Percentiles rank a stretch among this genome's conserved stretches.
Conservation (phyloP, 495 filamentous ascomycete genomes). For the Penicillium cataractarum region DNA sequence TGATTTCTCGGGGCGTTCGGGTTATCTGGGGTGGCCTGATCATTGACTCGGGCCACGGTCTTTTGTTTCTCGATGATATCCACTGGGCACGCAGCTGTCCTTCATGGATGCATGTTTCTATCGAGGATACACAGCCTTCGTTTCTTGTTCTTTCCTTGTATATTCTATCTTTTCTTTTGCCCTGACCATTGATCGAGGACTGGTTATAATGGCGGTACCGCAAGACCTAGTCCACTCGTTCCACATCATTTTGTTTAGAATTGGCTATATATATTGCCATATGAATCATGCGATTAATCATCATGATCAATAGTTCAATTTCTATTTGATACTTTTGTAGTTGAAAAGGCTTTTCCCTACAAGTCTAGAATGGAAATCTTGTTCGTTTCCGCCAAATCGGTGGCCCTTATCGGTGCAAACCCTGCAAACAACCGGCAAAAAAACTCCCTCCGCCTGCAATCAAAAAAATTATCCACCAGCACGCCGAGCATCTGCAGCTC, state of each 20-base stretch:
- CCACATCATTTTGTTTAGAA: conserved; percentile 9
- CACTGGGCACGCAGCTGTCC: neutral
- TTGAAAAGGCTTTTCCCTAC: neutral
- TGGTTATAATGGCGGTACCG: conserved; percentile 7
- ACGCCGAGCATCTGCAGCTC: conserved; percentile 31
- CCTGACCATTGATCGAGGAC: conserved; percentile 4
- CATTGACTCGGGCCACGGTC: neutral
- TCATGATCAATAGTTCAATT: neutral
- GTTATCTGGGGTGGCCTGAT: conserved; percentile 8
- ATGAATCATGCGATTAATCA: neutral
- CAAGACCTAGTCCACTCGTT: neutral
- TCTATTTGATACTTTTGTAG: neutral
- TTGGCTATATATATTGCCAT: conserved; percentile 7
- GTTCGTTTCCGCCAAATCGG: neutral
- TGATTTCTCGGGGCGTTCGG: conserved; percentile 19
- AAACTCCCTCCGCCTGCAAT: conserved; percentile 40
- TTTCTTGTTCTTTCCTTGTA: conserved; percentile 9
- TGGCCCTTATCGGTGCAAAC: conserved; percentile 43
- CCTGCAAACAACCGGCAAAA: conserved; percentile 38
- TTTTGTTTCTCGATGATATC: neutral
- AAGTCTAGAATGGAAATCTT: neutral
- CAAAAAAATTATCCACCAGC: conserved; percentile 39
- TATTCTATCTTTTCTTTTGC: conserved; percentile 12
- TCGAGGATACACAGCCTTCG: conserved; percentile 1
- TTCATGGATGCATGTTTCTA: neutral